Conservation (phyloP, 1,284 basidiomycete genomes). For the Leccinum subspadiceum region DNA sequence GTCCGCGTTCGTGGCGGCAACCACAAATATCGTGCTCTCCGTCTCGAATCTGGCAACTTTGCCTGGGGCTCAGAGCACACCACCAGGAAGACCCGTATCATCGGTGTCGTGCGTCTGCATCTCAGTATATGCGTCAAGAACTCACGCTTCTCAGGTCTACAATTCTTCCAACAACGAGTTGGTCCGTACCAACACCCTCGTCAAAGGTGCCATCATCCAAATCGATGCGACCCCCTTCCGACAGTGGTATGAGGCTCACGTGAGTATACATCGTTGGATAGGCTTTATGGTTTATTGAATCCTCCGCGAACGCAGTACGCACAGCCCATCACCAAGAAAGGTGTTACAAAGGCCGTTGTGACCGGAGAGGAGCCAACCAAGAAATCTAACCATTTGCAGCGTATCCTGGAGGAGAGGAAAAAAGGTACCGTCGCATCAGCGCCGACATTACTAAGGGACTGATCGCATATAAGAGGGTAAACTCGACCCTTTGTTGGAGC, state of each 20-base stretch:
- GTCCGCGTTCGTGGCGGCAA: conserved; percentile 94
- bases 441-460: conserved; percentile 4
- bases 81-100: conserved; percentile 92
- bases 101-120: conserved; percentile 78
- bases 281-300: conserved; percentile 10
- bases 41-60: conserved; percentile 94
- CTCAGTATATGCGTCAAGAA: conserved; percentile 3
- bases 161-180: conserved; percentile 99
- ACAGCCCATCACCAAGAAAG: conserved; percentile 85
- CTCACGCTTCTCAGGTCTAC: conserved; percentile 70
- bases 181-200: conserved; percentile 96
- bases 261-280: conserved; percentile 42
- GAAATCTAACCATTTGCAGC: conserved; percentile 86
- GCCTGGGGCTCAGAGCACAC: conserved; percentile 93
- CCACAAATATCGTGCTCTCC: conserved; percentile 89
- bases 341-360: conserved; percentile 50
- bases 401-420: conserved; percentile 83
- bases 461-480: conserved; percentile 64
- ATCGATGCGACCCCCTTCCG: conserved; percentile 96
- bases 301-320: conserved; percentile 63
- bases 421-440: conserved; percentile 55
- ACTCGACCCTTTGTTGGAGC: conserved; percentile 84
- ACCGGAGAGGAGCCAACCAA: conserved; percentile 70
- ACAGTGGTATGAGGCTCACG: conserved; percentile 97
- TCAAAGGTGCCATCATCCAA: conserved; percentile 93